Evolutionary conservation across 2,329 filamentous ascomycete species (phyloP).

Genomic region (Cladophialophora carrionii): DNA sequence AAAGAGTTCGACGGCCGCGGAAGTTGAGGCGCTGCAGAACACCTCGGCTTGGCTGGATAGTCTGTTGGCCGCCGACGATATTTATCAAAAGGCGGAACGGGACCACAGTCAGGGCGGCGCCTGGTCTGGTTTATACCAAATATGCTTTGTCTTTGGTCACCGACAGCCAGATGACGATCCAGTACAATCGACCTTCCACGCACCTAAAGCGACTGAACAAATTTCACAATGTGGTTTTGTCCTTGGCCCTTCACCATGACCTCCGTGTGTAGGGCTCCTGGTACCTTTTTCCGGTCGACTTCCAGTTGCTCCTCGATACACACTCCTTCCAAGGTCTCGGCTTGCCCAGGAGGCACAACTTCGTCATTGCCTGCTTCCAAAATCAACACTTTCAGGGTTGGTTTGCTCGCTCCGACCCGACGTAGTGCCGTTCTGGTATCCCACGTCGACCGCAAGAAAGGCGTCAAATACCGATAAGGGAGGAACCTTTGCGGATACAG

Average conservation of each 20-base stretch:
- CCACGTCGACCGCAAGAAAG: conserved; percentile 69
- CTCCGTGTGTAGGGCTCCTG: conserved; percentile 56
- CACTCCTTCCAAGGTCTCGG: conserved; percentile 42
- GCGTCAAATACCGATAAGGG: conserved; percentile 74
- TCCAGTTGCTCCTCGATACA: conserved; percentile 43
- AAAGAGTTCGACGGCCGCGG: conserved; percentile 12
- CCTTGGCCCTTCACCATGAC: conserved; percentile 51
- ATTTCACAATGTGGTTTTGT: conserved; percentile 38
- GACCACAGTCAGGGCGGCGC: not conserved
- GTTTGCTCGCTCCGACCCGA: conserved; percentile 42
- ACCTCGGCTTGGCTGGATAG: conserved; percentile 20
- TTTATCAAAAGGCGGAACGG: not conserved
- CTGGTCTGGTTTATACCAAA: conserved; percentile 12
- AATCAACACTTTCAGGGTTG: conserved; percentile 43
- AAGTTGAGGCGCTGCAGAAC: conserved; percentile 11
- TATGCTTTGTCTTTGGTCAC: conserved; percentile 15
- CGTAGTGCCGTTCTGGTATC: conserved; percentile 51
- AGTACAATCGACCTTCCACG: not conserved
- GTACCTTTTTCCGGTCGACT: conserved; percentile 47
- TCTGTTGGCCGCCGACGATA: conserved; percentile 7
- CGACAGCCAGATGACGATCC: not conserved
- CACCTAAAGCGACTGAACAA: conserved; percentile 27
- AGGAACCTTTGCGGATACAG: conserved; percentile 80
- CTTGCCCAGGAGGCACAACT: conserved; percentile 48
- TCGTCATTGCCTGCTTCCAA: conserved; percentile 51